Base-by-base conservation (phyloP, 2,329 filamentous ascomycete species). In the Talaromyces rugulosus region DNA sequence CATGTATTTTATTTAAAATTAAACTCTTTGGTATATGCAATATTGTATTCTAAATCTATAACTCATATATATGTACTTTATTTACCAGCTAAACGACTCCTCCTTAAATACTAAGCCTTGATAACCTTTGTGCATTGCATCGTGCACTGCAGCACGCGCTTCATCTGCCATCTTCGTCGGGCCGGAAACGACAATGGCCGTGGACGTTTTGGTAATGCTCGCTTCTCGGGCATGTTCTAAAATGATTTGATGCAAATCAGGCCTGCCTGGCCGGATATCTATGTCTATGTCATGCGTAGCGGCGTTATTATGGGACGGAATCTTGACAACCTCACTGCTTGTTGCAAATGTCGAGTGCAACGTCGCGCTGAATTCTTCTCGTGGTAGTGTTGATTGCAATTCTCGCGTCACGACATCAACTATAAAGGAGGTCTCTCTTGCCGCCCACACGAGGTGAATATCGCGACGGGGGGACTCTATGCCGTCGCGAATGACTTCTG, bases 161-260 rank as follows among this genome's bases (percentile, higher is more conserved):
- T 81, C 73, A 63, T 81, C 77, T 11, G 78, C 79, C 79, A 82
- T 79, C 1, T 68, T 70, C 0, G 69, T 69, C 2, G 80, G 80
- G 1, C 80, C 80, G 63, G 80, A 82, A 1, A 79, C 76, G 14
- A 82, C 64, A 42, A 82, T 71, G 0, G 74, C 78, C 1, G 73
- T 68, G 0, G 70, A 70, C 9, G 59, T 67, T 16, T 68, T 60
- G 55, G 73, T 65, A 34, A 64, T 64, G 33, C 67, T 66, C 6
- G 71, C 70, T 50, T 73, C 70, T 9, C 67, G 60, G 2, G 75
- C 75, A 18, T 75, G 69, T 2, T 70, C 67, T 1, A 73, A 62
- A 1, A 82, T 71, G 0, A 71, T 64, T 0, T 64, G 64, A 28
- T 65, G 64, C 4, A 82, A 70, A 60, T 80, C 64, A 1, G 80